Percentiles rank a stretch among this genome's conserved stretches.
phyloP scores from a whole-genome alignment of 2,329 filamentous ascomycete genomes.

The Pseudofabraea citricarpa region DNA sequence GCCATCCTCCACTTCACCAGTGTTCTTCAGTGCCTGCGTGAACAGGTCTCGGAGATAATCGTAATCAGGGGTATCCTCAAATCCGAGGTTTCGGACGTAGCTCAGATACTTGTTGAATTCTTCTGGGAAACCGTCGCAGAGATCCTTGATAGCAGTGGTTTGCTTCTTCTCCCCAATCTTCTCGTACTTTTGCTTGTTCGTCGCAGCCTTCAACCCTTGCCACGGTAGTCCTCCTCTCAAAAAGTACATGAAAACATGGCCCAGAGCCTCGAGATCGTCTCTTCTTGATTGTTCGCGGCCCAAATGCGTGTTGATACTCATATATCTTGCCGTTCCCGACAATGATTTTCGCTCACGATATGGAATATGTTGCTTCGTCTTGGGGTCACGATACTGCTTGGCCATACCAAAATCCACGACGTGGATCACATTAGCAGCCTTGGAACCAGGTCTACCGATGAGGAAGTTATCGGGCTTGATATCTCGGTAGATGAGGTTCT shows the following conservation, averaged over 20 bases:
- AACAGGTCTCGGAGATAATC: slow-evolving; percentile 96
- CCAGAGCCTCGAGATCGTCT: slow-evolving; percentile 88
- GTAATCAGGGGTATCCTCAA: slow-evolving; percentile 98
- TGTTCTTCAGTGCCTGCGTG: slow-evolving; percentile 91
- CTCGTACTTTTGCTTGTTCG: slow-evolving; percentile 96
- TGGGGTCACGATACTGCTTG: slow-evolving; percentile 97
- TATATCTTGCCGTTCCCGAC: slow-evolving; percentile 94
- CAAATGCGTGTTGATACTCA: slow-evolving; percentile 99
- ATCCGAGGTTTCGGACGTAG: slow-evolving; percentile 95
- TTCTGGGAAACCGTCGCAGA: slow-evolving; percentile 93
- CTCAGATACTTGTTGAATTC: slow-evolving; percentile 97
- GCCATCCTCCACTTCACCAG: slow-evolving; percentile 91
- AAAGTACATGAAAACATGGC: slow-evolving; percentile 74
- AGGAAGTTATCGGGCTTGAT: slow-evolving; percentile 99
- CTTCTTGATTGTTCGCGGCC: slow-evolving; percentile 93
- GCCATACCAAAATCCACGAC: slow-evolving; percentile 99
- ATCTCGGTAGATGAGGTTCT: slow-evolving; percentile 97
- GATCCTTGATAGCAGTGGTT: slow-evolving; percentile 92
- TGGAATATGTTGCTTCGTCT: slow-evolving; percentile 98
- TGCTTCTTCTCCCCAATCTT: slow-evolving; percentile 99
- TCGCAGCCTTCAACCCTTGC: slow-evolving; percentile 69
- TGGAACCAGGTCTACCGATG: slow-evolving; percentile 86
- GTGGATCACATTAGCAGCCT: slow-evolving; percentile 96
- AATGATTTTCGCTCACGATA: slow-evolving; percentile 96
- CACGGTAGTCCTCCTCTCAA: slow-evolving; percentile 66